These are phyloP conservation scores for Oemleria cerasiformis DNA, from an alignment of 306 rosid genomes.

Conservation along the genomic window DNA sequence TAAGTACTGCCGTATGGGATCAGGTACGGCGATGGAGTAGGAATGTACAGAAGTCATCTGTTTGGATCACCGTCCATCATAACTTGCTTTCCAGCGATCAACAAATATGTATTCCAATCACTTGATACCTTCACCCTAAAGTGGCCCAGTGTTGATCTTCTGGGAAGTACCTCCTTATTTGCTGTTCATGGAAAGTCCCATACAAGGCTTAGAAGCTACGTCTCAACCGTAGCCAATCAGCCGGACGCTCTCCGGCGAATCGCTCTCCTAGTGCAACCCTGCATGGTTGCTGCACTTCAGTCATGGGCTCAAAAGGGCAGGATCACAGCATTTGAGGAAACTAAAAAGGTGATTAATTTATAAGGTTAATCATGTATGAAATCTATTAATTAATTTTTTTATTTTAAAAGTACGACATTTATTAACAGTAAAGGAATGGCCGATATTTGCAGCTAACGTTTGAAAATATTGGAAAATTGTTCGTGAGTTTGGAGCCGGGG, in stretches of 20 bases:
- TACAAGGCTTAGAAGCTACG: constrained; percentile 9
- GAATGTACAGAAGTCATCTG: constrained; percentile 12
- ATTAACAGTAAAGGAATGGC: too few relatives aligned
- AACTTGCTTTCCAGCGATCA: constrained; percentile 8
- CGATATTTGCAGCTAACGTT: constrained; percentile 14
- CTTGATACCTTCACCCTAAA: background rate
- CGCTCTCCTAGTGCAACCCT: constrained; percentile 22
- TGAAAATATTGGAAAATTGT: constrained; percentile 20
- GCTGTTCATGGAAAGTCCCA: constrained; percentile 25
- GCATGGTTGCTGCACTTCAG: constrained; percentile 3
- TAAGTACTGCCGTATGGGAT: background rate
- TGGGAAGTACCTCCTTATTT: constrained; percentile 18
- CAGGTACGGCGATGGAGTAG: constrained; percentile 19
- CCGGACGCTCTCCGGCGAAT: constrained; percentile 23
- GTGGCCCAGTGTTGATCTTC: constrained; percentile 15
- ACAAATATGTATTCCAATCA: constrained; percentile 16
- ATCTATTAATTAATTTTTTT: too few relatives aligned
- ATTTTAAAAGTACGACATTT: too few relatives aligned
- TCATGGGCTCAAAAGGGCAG: constrained; percentile 21
- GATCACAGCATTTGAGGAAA: constrained; percentile 15
- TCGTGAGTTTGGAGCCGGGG: constrained; percentile 19
- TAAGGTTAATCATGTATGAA: too few relatives aligned
- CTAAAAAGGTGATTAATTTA: constrained; percentile 4
- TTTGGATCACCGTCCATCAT: constrained; percentile 18
- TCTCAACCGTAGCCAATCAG: constrained; percentile 7